These are phyloP conservation scores for Tetrapisispora phaffii DNA, from an alignment of 805 yeast species.

Conservation along the genomic window DNA sequence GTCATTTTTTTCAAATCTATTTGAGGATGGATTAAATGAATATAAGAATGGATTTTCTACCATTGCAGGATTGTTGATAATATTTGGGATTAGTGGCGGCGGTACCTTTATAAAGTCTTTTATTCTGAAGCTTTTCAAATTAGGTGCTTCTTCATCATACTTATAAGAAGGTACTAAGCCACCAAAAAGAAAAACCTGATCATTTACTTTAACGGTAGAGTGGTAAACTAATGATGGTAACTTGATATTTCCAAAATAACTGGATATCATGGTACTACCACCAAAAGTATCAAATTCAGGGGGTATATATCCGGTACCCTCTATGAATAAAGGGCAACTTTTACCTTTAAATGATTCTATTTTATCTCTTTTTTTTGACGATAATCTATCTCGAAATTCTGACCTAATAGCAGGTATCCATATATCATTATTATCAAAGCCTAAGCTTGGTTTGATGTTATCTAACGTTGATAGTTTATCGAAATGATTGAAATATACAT, in stretches of 20 bases:
- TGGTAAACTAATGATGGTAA: constrained; percentile 38
- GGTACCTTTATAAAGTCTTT: constrained; percentile 36
- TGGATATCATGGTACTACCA: constrained; percentile 18
- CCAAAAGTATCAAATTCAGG: constrained; percentile 16
- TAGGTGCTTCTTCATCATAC: constrained; percentile 22
- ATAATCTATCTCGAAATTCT: constrained; percentile 7
- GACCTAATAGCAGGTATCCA: constrained; percentile 21
- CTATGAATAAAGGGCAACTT: constrained; percentile 19
- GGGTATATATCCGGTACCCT: constrained; percentile 18
- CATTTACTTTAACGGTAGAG: constrained; percentile 31
- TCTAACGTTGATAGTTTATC: constrained; percentile 14
- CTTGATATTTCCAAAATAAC: constrained; percentile 30
- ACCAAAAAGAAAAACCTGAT: constrained; percentile 35
- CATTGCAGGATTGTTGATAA: constrained; percentile 36
- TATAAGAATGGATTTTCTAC: constrained; percentile 32
- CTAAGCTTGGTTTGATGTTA: constrained; percentile 6
- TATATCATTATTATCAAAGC: constrained; percentile 13
- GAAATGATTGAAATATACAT: constrained; percentile 15
- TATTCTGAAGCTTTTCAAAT: constrained; percentile 30
- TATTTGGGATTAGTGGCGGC: constrained; percentile 34
- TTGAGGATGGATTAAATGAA: constrained; percentile 32
- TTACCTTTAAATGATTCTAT: constrained; percentile 8
- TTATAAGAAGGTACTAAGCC: constrained; percentile 32
- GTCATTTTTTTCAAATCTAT: constrained; percentile 28
- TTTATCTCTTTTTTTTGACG: background rate